Evolutionary conservation across 2,329 filamentous ascomycete species (phyloP), one percentile per base, ranked within the genome.

Genomic region (Graphium sp.): DNA sequence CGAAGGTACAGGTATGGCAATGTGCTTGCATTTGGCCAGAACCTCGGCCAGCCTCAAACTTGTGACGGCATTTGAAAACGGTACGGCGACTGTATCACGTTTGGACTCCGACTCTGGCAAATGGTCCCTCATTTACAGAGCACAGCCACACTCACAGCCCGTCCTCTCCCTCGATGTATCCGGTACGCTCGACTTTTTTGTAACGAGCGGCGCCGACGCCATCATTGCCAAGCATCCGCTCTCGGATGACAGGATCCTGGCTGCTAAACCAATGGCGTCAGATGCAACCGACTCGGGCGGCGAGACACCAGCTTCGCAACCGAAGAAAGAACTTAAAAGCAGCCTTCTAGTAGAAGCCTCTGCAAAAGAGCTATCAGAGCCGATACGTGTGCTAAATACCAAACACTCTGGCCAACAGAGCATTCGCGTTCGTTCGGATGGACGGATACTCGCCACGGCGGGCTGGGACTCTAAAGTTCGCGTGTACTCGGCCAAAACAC

Each of bases 341-440:
- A n/a, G n/a, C n/a, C n/a, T n/a, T n/a, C n/a, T n/a, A n/a, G n/a
- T n/a, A n/a, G n/a, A n/a, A n/a, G n/a, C n/a, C n/a, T n/a, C n/a
- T n/a, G n/a, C n/a, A n/a, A n/a, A n/a, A n/a, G n/a, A n/a, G n/a
- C n/a, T n/a, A n/a, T n/a, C n/a, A n/a, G n/a, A n/a, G n/a, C n/a
- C n/a, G n/a, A n/a, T n/a, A n/a, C n/a, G n/a, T n/a, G 49, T 54
- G 0, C 37, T 74, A 24, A 74, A 87, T 40, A 94, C 87, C 2
- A 87, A 78, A 44, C 89, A 95, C 48, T 68, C 85, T 0, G 89
- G 89, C 2, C 87, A 95, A 47, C 89, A 98, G 49, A 70, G 74
- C 8, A 54, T 98, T 6, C 56, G 54, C 4, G 63, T 94, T 15
- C 71, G 89, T 10, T 75, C 72, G 2, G 89, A 98, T 47, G 79